Evolutionary conservation across 768 basidiomycete species (phyloP), one percentile per base, ranked within the genome.

Genomic region (Pulveroboletus sp.): DNA sequence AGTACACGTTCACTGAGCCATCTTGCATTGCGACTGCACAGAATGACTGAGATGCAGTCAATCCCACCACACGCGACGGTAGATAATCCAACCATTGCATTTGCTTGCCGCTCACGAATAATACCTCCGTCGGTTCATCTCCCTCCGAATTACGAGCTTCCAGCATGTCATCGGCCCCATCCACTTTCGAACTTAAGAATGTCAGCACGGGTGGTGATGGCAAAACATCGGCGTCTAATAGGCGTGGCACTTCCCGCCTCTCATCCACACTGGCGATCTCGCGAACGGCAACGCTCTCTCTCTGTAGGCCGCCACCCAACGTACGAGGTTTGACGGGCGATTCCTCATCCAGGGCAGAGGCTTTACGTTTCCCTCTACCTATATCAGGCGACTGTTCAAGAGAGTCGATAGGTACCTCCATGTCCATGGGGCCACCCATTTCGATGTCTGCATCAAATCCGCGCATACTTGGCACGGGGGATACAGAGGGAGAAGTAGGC

Each of bases 1-100:
- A 88, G 69, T 97, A 97, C 9, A 95, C 80, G 54, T 77, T 79
- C n/a, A 98, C 70, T 4, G 76, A 77, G 0, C 89, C 90, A 64
- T 96, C 93, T 54, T 85, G 78, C 71, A 80, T 77, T 0, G 82
- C 88, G 5, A 80, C 88, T 7, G 89, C 93, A 57, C 84, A 85
- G 62, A 89, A 92, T 2, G 59, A 61, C 11, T 66, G 61, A 0
- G 90, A 85, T 0, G 83, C 83, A 5, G 82, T 81, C 42, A 89
- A 61, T 1, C 75, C 71, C 14, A 94, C 64, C n/a, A 81, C 82
- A 24, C 86, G 83, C 2, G 79, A 80, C 1, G 88, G 82, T 8
- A 95, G 60, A 68, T 89, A 98, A 67, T 97, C 94, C 39, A 94
- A 68, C 93, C 94, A 98, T 47, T 87, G 82, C 10, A 82, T 86